Evolutionary conservation across 1,284 basidiomycete genomes (phyloP).

Genomic region (Puccinia hordei): DNA sequence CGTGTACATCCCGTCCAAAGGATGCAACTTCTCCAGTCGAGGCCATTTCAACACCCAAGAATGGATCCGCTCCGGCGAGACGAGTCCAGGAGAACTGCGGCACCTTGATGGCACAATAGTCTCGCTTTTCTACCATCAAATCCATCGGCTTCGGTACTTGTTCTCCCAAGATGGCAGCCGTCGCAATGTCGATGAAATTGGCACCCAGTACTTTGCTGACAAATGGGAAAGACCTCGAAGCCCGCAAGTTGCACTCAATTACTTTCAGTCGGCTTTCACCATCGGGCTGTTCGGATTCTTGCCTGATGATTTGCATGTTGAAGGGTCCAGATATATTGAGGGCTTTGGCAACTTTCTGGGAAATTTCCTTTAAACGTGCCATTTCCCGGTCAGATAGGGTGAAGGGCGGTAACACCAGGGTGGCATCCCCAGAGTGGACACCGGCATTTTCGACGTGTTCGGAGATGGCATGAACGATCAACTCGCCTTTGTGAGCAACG

Average conservation of each 20-base stretch:
- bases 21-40: slow-evolving; percentile 98
- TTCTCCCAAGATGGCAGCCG: slow-evolving; percentile 83
- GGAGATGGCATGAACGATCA: slow-evolving; percentile 93
- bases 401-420: slow-evolving; percentile 94
- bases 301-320: slow-evolving; percentile 99
- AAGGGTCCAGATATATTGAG: slow-evolving; percentile 97
- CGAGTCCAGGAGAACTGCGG: slow-evolving; percentile 99
- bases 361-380: slow-evolving; percentile 83
- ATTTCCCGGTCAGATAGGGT: slow-evolving; percentile 77
- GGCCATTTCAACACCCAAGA: slow-evolving; percentile 97
- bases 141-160: slow-evolving; percentile 92
- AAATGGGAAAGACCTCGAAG: slow-evolving; percentile 97
- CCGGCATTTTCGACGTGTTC: slow-evolving; percentile 99
- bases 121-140: slow-evolving; percentile 82
- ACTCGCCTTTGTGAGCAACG: slow-evolving; percentile 87
- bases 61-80: slow-evolving; percentile 87
- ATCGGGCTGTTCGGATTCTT: slow-evolving; percentile 66
- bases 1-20: slow-evolving; percentile 89
- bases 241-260: slow-evolving; percentile 97
- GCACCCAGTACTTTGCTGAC: slow-evolving; percentile 95
- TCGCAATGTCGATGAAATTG: slow-evolving; percentile 95
- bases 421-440: slow-evolving; percentile 98
- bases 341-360: slow-evolving; percentile 88
- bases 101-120: slow-evolving; percentile 96
- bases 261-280: slow-evolving; percentile 81